Evolutionary conservation across 1,284 basidiomycete species (phyloP).

Genomic region (Leccinum colubrinum): DNA sequence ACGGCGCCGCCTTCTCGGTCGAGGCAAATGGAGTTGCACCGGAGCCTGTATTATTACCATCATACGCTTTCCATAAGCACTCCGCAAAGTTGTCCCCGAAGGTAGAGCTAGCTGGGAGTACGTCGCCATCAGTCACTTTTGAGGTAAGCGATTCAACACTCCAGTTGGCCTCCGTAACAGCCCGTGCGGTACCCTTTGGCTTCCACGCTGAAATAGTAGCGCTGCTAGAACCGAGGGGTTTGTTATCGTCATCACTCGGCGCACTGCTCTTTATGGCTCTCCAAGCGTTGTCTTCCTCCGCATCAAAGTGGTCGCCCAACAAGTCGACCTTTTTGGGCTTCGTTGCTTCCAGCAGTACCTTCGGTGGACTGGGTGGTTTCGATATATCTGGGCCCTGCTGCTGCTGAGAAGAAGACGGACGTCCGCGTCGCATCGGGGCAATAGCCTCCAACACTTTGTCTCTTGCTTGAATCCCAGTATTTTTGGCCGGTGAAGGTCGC

Average conservation of each 20-base stretch:
- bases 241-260: slow-evolving; percentile 21
- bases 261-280: slow-evolving; percentile 35
- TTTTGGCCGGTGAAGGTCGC: slow-evolving; percentile 19
- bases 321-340: slow-evolving; percentile 36
- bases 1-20: slow-evolving; percentile 21
- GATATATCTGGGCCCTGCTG: slow-evolving; percentile 33
- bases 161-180: slow-evolving; percentile 47
- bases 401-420: slow-evolving; percentile 45
- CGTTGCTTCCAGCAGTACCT: slow-evolving; percentile 17
- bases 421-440: slow-evolving; percentile 73
- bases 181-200: slow-evolving; percentile 17
- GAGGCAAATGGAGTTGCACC: slow-evolving; percentile 22
- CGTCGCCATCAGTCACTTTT: slow-evolving; percentile 24
- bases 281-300: slow-evolving; percentile 56
- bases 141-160: slow-evolving; percentile 31
- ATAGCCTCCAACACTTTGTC: slow-evolving; percentile 76
- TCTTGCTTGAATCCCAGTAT: slow-evolving; percentile 58
- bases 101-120: slow-evolving; percentile 17
- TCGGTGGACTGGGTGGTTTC: slow-evolving; percentile 42
- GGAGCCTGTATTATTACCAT: slow-evolving; percentile 28
- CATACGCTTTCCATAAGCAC: slow-evolving; percentile 51
- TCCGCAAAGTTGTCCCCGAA: slow-evolving; percentile 58
- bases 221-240: slow-evolving; percentile 37
- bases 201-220: slow-evolving; percentile 34
- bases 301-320: slow-evolving; percentile 41